These are phyloP conservation scores for Blastocystis sp. DNA, from an alignment of 352 stramenopile genomes.

Conservation along the genomic window DNA sequence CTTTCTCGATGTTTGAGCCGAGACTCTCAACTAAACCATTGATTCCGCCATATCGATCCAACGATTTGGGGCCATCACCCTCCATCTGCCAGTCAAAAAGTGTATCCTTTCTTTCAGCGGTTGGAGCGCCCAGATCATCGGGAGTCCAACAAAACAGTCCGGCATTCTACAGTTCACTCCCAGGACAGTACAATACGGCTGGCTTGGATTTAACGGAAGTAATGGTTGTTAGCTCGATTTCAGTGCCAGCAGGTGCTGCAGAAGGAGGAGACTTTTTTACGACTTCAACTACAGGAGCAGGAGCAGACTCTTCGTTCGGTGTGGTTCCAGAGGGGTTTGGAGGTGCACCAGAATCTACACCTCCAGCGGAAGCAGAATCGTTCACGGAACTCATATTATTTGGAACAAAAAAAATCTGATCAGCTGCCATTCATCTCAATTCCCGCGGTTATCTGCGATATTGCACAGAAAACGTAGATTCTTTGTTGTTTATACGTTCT, in stretches of 20 bases:
- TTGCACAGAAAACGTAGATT: neutral
- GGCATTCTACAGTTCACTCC: neutral
- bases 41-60: conserved; percentile 52
- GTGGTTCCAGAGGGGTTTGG: neutral
- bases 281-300: neutral
- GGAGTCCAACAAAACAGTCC: neutral
- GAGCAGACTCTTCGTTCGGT: neutral
- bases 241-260: neutral
- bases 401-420: conserved; percentile 5
- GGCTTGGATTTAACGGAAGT: neutral
- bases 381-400: neutral
- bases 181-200: neutral
- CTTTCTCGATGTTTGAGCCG: conserved; percentile 45
- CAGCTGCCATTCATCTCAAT: conserved; percentile 7
- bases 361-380: neutral
- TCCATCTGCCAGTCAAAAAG: conserved; percentile 62
- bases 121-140: conserved; percentile 42
- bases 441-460: neutral
- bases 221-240: neutral
- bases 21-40: conserved; percentile 10
- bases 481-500: neutral
- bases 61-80: neutral
- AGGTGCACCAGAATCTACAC: neutral
- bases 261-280: neutral
- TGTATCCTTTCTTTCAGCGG: conserved; percentile 47